phyloP scores from a whole-genome alignment of 352 stramenopile species.

The Aphanomyces stellatus region DNA sequence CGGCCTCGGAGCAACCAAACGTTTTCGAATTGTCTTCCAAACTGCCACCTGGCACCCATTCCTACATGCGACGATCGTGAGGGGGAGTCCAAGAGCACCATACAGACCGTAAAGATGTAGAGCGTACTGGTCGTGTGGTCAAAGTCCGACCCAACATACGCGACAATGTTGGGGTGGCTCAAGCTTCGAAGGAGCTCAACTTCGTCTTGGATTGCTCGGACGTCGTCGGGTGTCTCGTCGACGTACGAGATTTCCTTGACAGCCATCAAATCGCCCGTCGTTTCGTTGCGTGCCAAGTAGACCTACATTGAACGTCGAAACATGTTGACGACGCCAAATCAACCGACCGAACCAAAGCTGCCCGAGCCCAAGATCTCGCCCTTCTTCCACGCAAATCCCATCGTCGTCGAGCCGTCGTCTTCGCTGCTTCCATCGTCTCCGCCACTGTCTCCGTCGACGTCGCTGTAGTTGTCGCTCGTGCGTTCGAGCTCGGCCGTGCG shows the following conservation, averaged over 20 bases:
- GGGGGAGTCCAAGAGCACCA: not conserved
- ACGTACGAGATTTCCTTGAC: slow-evolving; percentile 54
- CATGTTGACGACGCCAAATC: not conserved
- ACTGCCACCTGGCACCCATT: slow-evolving; percentile 83
- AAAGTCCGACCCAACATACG: slow-evolving; percentile 84
- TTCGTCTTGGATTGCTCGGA: slow-evolving; percentile 46
- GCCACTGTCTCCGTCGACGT: slow-evolving; percentile 45
- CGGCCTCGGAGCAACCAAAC: slow-evolving; percentile 62
- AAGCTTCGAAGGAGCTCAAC: slow-evolving; percentile 83
- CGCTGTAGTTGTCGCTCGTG: no score
- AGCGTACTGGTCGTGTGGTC: slow-evolving; percentile 53
- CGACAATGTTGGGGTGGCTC: slow-evolving; percentile 87
- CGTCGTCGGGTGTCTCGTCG: slow-evolving; percentile 33
- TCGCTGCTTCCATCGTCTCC: not conserved
- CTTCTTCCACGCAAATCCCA: slow-evolving; percentile 39
- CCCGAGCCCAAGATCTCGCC: slow-evolving; percentile 47
- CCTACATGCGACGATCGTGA: slow-evolving; percentile 23
- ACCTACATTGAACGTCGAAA: slow-evolving; percentile 33
- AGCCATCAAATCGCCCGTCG: slow-evolving; percentile 81
- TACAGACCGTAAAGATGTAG: slow-evolving; percentile 73
- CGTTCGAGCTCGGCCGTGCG: no score
- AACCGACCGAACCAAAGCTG: slow-evolving; percentile 51
- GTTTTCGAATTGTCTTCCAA: slow-evolving; percentile 72
- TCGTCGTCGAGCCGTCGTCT: not conserved
- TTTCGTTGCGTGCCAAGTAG: slow-evolving; percentile 86